These are phyloP conservation scores for Cucurbita maxima DNA, from an alignment of 306 rosid species.

Conservation along the genomic window DNA sequence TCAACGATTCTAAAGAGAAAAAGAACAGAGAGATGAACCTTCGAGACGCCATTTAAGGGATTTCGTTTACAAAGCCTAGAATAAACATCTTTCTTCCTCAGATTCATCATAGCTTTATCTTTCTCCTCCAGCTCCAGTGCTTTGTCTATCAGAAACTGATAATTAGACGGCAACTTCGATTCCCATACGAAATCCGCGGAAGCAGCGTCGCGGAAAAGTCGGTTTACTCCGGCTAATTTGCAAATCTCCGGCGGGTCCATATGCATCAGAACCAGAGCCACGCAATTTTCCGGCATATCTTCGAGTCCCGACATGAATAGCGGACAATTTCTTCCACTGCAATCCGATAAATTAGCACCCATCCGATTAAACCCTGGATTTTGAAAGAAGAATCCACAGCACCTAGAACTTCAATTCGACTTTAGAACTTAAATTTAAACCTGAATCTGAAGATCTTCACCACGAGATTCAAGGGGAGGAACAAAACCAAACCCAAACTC, in stretches of 20 bases:
- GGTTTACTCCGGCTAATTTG: slow-evolving; percentile 48
- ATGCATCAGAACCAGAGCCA: slow-evolving; percentile 46
- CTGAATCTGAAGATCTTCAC: slow-evolving; percentile 41
- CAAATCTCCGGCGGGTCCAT: slow-evolving; percentile 71
- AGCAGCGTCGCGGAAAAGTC: slow-evolving; percentile 65
- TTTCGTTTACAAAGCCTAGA: slow-evolving; percentile 51
- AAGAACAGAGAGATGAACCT: slow-evolving; percentile 28
- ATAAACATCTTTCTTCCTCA: slow-evolving; percentile 54
- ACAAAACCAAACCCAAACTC: slow-evolving; percentile 18
- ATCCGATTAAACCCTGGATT: slow-evolving; percentile 4
- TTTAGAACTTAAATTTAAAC: slow-evolving; percentile 37
- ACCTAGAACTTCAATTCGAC: slow-evolving; percentile 11
- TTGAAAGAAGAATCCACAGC: not conserved
- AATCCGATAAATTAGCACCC: slow-evolving; percentile 46
- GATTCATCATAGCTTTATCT: not conserved
- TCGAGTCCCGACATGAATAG: slow-evolving; percentile 39
- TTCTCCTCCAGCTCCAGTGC: slow-evolving; percentile 23
- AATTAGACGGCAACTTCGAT: slow-evolving; percentile 59
- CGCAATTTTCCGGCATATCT: slow-evolving; percentile 73
- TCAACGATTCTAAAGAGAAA: not conserved
- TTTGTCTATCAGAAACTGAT: slow-evolving; percentile 35
- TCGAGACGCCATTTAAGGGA: slow-evolving; percentile 44
- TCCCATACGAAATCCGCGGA: slow-evolving; percentile 82
- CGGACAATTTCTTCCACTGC: not conserved
- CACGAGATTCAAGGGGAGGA: slow-evolving; percentile 32